Percentiles rank a stretch among this genome's conserved stretches.
phyloP scores from a whole-genome alignment of 768 basidiomycete species.

The Xanthoconium purpureum region DNA sequence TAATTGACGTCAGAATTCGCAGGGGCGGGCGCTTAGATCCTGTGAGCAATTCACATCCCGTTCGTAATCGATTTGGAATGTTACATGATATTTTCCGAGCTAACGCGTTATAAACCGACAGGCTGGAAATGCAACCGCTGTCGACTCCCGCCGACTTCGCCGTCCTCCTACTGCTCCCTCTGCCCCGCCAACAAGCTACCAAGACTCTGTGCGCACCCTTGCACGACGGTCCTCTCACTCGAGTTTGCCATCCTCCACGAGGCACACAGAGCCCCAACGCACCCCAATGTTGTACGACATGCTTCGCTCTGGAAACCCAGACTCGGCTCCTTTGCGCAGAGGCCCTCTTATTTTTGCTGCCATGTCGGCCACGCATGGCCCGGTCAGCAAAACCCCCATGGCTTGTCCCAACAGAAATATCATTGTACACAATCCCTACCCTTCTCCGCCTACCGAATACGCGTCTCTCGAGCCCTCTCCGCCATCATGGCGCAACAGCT shows the following conservation, averaged over 20 bases:
- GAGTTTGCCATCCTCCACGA: not conserved
- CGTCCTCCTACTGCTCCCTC: slow-evolving; percentile 11
- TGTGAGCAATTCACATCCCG: slow-evolving; percentile 12
- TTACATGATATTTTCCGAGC: slow-evolving; percentile 9
- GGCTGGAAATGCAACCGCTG: slow-evolving; percentile 2
- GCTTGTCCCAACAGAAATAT: slow-evolving; percentile 6
- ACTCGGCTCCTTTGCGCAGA: slow-evolving; percentile 32
- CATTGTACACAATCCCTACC: slow-evolving; percentile 16
- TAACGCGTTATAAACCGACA: slow-evolving; percentile 26
- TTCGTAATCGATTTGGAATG: slow-evolving; percentile 16
- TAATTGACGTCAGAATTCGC: slow-evolving; percentile 23
- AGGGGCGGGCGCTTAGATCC: slow-evolving; percentile 16
- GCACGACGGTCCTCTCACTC: slow-evolving; percentile 8
- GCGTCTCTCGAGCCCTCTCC: slow-evolving; percentile 5
- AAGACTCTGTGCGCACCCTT: slow-evolving; percentile 8
- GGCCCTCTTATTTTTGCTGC: slow-evolving; percentile 66
- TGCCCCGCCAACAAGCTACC: slow-evolving; percentile 22
- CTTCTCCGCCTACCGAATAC: slow-evolving; percentile 30
- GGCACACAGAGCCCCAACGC: not conserved
- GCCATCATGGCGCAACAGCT: not conserved
- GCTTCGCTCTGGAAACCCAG: slow-evolving; percentile 17
- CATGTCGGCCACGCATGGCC: slow-evolving; percentile 36
- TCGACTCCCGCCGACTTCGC: slow-evolving; percentile 4
- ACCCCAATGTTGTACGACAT: slow-evolving; percentile 22
- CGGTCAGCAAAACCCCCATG: not conserved